Evolutionary conservation across 192 early-diverging fungal genomes (phyloP).

Genomic region (Rhizophlyctis rosea): DNA sequence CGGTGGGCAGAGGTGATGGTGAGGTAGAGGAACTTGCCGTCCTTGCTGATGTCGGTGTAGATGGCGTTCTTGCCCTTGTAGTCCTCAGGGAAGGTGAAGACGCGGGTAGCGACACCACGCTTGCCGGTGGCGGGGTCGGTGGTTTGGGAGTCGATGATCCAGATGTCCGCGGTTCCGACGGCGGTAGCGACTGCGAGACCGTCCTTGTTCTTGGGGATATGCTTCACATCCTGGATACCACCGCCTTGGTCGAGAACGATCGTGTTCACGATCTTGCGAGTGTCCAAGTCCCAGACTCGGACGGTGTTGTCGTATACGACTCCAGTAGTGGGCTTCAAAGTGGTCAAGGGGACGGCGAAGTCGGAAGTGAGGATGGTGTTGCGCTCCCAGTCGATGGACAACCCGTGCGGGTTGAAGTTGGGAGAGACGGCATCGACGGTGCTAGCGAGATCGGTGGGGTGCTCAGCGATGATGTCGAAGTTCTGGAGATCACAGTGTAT

Average conservation of each 20-base stretch:
- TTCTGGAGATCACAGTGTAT: no score
- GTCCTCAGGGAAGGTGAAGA: no score
- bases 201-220: neutral
- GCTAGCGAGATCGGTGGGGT: no score
- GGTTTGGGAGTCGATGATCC: no score
- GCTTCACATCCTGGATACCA: neutral
- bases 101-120: neutral
- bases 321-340: neutral
- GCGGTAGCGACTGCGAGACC: neutral
- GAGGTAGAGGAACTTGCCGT: neutral
- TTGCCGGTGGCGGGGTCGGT: no score
- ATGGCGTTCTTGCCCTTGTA: no score
- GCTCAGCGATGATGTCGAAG: no score
- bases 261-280: neutral
- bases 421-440: no score
- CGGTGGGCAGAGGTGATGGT: neutral
- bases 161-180: neutral
- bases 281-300: neutral
- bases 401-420: no score
- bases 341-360: conserved; percentile 3
- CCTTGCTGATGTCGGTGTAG: neutral
- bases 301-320: neutral
- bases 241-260: neutral
- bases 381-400: no score
- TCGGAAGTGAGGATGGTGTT: conserved; percentile 1